Percentiles rank a stretch among this genome's conserved stretches.
These are phyloP conservation scores for Apiospora malaysiana DNA, from an alignment of 2,329 filamentous ascomycete genomes.

Conservation along the genomic window DNA sequence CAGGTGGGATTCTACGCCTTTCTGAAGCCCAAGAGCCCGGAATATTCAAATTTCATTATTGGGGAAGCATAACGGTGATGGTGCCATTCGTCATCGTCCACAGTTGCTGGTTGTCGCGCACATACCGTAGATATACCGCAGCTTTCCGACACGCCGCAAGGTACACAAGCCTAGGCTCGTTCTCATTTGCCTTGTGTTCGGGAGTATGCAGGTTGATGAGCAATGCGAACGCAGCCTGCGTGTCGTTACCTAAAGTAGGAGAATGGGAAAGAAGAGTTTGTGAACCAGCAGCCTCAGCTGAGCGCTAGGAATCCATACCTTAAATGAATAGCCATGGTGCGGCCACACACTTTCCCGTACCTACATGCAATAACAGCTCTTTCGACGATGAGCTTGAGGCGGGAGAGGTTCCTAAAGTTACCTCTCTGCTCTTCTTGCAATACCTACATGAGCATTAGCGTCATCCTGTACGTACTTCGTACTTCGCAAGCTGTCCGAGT, in stretches of 20 bases:
- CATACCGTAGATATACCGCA: not conserved
- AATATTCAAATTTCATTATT: not conserved
- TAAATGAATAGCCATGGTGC: not conserved
- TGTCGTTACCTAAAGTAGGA: not conserved
- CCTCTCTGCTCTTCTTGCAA: too few species aligned
- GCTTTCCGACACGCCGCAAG: not conserved
- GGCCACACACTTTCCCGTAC: not conserved
- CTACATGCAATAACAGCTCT: not conserved
- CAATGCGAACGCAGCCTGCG: not conserved
- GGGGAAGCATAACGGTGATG: not conserved
- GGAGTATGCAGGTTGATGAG: not conserved
- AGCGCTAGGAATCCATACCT: not conserved
- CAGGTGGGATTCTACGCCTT: not conserved
- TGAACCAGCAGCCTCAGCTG: not conserved
- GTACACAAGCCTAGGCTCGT: not conserved
- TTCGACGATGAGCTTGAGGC: not conserved
- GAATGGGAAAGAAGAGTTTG: not conserved
- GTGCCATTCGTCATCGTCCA: not conserved
- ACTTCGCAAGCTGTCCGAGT: not conserved
- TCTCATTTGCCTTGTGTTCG: not conserved
- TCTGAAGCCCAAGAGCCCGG: not conserved
- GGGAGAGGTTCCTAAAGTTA: constrained; percentile 3
- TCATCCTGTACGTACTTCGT: not conserved
- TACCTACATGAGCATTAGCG: not conserved
- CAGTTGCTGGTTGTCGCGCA: not conserved